A percentile compares a stretch with the other conserved stretches of the same genome.
Conservation (phyloP, 2,329 filamentous ascomycete genomes). For the Pseudocercospora vitis region DNA sequence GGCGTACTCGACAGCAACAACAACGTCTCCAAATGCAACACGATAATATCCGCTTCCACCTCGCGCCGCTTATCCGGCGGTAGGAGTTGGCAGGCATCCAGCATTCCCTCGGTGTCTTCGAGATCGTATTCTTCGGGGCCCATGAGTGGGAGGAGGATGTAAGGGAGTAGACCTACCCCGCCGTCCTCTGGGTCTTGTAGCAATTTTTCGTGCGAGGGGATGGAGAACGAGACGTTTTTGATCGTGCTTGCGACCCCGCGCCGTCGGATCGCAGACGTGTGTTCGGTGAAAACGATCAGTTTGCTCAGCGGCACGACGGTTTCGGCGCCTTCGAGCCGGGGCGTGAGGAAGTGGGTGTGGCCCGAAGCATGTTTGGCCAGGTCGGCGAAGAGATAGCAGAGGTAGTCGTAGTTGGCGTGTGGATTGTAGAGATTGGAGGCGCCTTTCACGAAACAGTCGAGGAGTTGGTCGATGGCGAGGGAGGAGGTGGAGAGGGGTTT, state of each 20-base stretch:
- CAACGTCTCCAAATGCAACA: constrained; percentile 86
- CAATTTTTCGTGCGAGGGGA: constrained; percentile 66
- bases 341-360: constrained; percentile 53
- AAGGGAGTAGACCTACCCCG: constrained; percentile 79
- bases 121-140: constrained; percentile 85
- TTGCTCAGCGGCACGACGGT: constrained; percentile 84
- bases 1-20: constrained; percentile 77
- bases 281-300: constrained; percentile 90
- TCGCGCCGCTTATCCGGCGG: constrained; percentile 89
- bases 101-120: constrained; percentile 82
- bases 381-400: constrained; percentile 92
- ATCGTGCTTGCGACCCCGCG: constrained; percentile 95
- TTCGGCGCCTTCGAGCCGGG: constrained; percentile 50
- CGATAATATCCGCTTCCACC: constrained; percentile 70
- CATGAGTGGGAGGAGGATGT: constrained; percentile 82
- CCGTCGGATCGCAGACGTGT: constrained; percentile 76
- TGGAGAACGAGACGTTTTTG: constrained; percentile 88
- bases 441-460: constrained; percentile 95
- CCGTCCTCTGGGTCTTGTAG: constrained; percentile 59
- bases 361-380: constrained; percentile 73
- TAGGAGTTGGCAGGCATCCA: constrained; percentile 84
- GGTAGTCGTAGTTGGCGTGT: constrained; percentile 83
- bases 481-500: constrained; percentile 70
- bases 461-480: constrained; percentile 79
- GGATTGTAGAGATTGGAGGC: constrained; percentile 80